Base-by-base conservation (phyloP, 2,329 filamentous ascomycete genomes). In the Hypoxylon sp. region DNA sequence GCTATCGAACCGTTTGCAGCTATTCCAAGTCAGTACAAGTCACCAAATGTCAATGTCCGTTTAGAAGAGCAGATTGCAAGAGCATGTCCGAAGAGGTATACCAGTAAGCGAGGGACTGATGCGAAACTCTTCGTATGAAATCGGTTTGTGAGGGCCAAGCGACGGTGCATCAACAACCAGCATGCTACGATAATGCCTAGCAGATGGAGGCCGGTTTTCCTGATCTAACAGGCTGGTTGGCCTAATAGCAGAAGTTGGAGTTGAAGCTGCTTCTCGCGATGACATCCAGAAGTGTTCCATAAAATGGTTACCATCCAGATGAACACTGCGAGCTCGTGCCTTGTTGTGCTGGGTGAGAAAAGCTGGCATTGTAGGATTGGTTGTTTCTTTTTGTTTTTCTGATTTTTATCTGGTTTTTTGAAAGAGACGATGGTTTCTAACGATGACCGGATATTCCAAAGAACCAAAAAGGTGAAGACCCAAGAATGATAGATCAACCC, bases 131-230 rank as follows among this genome's bases (percentile, higher is more conserved):
- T 77, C 75, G 59, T 75, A 78, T 7, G 71, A 72, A 56, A 79
- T 71, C 23, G 74, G 73, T 41, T 71, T 72, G 55, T 73, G 67
- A 3, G 74, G 70, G 5, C 68, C 71, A 16, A 81, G 69, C 8
- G 78, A 78, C 2, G 75, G 73, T 19, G 74, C 72, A 32, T 79
- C 78, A 12, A 82, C 69, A 34, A 79, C 75, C 13, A 82, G 70
- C 80, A 83, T 79, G 66, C 79, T 83, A 51, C 76, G 74, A 58
- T 75, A 80, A 31, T 71, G 71, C 27, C 63, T 66, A 46, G 69
- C 61, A 17, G 62, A 51, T 31, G 63, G 63, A 67, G 58, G 58
- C 66, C 71, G 61, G 31, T 73, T 71, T 55, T 75, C 70, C 52
- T 62, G 51, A 19, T 65, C 50, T 8, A 68, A 59, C 20, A 72